These are phyloP conservation scores for Nakaseomyces glabratus DNA, from an alignment of 1,139 yeast species.

Conservation along the genomic window DNA sequence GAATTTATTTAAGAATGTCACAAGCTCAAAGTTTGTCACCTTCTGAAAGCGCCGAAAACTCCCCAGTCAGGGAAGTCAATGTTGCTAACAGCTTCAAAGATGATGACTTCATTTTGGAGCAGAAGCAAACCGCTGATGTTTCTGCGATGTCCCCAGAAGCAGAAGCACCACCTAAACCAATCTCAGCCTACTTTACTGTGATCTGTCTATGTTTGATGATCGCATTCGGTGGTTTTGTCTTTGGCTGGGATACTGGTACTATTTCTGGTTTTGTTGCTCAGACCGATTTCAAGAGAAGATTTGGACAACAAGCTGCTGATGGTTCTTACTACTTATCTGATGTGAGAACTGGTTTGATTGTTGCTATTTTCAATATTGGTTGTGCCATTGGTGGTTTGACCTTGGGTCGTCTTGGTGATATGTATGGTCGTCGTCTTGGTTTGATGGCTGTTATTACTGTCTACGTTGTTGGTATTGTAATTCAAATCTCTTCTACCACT, in stretches of 20 bases:
- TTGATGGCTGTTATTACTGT: conserved; percentile 45
- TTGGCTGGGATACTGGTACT: no score
- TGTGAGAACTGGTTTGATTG: conserved; percentile 50
- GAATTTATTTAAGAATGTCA: no score
- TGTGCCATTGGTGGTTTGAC: conserved; percentile 54
- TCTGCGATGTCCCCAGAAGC: no score
- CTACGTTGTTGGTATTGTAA: conserved; percentile 50
- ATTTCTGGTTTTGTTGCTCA: no score
- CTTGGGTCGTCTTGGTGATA: conserved; percentile 46
- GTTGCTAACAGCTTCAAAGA: no score
- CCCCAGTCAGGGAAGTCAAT: no score
- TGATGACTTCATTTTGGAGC: no score
- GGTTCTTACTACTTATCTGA: conserved; percentile 38
- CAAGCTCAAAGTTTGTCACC: no score
- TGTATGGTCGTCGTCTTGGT: conserved; percentile 51
- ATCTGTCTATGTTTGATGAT: conserved; percentile 36
- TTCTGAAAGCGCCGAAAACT: no score
- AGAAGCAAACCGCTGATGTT: no score
- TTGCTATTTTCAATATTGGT: conserved; percentile 57
- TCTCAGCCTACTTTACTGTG: conserved; percentile 33
- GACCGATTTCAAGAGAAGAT: conserved; percentile 46
- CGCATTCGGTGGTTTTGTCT: no score
- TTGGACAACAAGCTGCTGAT: conserved; percentile 41
- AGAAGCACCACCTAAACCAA: conserved; percentile 36
- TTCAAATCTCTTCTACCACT: conserved; percentile 44